These are phyloP conservation scores for Coccomyxa sp. DNA, from an alignment of 139 green algal genomes.

Conservation along the genomic window DNA sequence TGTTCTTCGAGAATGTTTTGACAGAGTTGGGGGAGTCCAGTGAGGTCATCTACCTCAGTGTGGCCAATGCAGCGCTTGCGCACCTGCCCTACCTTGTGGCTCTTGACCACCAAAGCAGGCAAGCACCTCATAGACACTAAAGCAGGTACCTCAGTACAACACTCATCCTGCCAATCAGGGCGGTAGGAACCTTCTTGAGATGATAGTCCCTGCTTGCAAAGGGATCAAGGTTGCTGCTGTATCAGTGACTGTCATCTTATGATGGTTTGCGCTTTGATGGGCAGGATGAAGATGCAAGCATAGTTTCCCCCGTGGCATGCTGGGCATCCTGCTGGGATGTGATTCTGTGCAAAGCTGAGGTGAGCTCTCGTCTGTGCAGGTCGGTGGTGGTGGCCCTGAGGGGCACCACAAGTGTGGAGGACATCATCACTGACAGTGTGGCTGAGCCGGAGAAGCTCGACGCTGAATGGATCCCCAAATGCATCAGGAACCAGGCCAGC, in stretches of 20 bases:
- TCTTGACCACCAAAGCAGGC: slow-evolving; percentile 27
- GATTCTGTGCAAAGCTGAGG: no score
- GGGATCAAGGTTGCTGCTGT: no score
- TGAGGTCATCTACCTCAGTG: slow-evolving; percentile 24
- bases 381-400: slow-evolving; percentile 51
- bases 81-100: slow-evolving; percentile 59
- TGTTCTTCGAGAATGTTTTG: slow-evolving; percentile 26
- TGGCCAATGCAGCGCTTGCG: slow-evolving; percentile 16
- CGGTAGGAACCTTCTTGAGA: no score
- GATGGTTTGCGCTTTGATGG: no score
- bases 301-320: no score
- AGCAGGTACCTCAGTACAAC: not conserved
- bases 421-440: slow-evolving; percentile 49
- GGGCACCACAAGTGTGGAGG: slow-evolving; percentile 47
- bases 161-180: no score
- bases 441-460: slow-evolving; percentile 27
- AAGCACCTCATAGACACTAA: not conserved
- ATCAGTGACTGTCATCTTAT: no score
- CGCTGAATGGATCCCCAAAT: not conserved
- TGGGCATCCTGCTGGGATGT: no score
- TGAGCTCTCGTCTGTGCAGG: slow-evolving; percentile 6
- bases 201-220: no score
- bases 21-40: not conserved
- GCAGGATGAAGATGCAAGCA: no score
- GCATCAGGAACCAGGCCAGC: not conserved